These are phyloP conservation scores for Fusarium decemcellulare DNA, from an alignment of 2,329 filamentous ascomycete genomes.

Conservation along the genomic window DNA sequence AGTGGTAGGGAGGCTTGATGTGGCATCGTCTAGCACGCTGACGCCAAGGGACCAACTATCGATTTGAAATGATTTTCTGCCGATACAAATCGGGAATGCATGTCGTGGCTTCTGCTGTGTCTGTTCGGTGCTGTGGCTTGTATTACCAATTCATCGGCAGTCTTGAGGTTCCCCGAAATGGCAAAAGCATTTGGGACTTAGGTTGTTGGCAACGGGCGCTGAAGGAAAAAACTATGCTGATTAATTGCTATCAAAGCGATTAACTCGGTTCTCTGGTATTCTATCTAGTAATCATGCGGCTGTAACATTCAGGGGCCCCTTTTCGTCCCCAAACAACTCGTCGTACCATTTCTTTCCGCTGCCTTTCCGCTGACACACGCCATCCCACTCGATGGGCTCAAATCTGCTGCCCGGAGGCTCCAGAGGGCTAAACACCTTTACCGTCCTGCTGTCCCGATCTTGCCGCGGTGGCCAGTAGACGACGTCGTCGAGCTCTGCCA, in stretches of 20 bases:
- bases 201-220: too few relatives aligned
- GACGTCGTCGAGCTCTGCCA: constrained; percentile 36
- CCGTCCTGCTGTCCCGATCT: constrained; percentile 23
- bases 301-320: constrained; percentile 46
- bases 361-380: constrained; percentile 50
- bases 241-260: not conserved
- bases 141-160: not conserved
- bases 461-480: constrained; percentile 45
- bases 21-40: constrained; percentile 12
- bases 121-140: not conserved
- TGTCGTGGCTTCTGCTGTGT: constrained; percentile 4
- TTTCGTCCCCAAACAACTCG: constrained; percentile 51
- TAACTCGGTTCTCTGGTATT: not conserved
- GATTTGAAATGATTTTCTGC: not conserved
- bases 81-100: not conserved
- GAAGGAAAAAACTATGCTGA: too few relatives aligned
- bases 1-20: not conserved
- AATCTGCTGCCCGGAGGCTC: constrained; percentile 35
- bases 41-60: not conserved
- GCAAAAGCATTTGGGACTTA: too few relatives aligned
- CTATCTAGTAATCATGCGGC: constrained; percentile 3
- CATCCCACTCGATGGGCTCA: constrained; percentile 49
- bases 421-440: constrained; percentile 45
- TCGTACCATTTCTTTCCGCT: constrained; percentile 49
- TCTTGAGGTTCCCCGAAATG: too few relatives aligned